Conservation (phyloP, 75 land plant species). For the Cunninghamia lanceolata region DNA sequence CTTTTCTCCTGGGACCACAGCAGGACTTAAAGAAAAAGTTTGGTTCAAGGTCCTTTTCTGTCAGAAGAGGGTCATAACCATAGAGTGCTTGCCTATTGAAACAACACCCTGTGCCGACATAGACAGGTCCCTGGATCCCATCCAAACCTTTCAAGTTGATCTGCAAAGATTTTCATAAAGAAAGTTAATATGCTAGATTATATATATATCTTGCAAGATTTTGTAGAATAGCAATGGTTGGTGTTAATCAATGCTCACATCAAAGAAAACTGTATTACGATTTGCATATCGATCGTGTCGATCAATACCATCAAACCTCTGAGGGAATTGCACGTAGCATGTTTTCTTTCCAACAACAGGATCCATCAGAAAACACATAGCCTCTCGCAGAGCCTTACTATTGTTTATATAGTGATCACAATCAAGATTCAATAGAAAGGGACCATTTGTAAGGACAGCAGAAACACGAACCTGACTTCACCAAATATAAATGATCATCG, state of each 20-base stretch:
- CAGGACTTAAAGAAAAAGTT: conserved; percentile 57
- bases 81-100: conserved; percentile 84
- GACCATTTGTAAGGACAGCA: conserved; percentile 55
- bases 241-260: conserved; percentile 31
- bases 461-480: conserved; percentile 49
- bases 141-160: conserved; percentile 90
- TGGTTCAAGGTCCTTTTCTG: conserved; percentile 67
- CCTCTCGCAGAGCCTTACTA: conserved; percentile 64
- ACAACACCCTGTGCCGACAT: conserved; percentile 88
- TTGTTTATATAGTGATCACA: conserved; percentile 76
- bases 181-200: background rate
- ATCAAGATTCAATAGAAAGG: conserved; percentile 61
- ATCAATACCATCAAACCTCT: conserved; percentile 65
- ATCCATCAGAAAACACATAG: conserved; percentile 72
- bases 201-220: background rate
- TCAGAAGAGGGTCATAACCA: conserved; percentile 85
- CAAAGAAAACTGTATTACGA: conserved; percentile 59
- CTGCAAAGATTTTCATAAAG: conserved; percentile 24
- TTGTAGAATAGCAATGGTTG: background rate
- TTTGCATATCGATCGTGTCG: conserved; percentile 55
- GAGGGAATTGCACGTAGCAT: conserved; percentile 66
- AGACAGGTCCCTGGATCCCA: conserved; percentile 86
- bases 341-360: conserved; percentile 47
- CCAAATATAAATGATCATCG: background rate
- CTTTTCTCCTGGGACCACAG: conserved; percentile 71